phyloP scores from a whole-genome alignment of 1,139 yeast genomes.

The Candida sanyaensis region DNA sequence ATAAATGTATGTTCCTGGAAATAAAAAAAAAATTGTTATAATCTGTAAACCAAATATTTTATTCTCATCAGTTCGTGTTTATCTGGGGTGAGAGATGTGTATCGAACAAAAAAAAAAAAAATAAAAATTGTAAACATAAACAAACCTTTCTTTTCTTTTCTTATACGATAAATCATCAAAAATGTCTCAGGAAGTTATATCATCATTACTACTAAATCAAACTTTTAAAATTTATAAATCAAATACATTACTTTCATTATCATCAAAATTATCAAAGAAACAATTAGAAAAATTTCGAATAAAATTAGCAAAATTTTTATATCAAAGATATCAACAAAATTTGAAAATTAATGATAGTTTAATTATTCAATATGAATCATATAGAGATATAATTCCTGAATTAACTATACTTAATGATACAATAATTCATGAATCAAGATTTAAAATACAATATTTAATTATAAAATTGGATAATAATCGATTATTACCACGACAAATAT shows the following conservation, averaged over 20 bases:
- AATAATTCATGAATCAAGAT: background rate
- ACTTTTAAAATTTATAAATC: constrained; percentile 20
- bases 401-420: constrained; percentile 10
- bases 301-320: constrained; percentile 15
- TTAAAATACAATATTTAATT: constrained; percentile 12
- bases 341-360: constrained; percentile 9
- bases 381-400: constrained; percentile 11
- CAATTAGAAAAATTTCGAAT: constrained; percentile 15
- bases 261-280: constrained; percentile 7
- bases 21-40: background rate
- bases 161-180: background rate
- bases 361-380: constrained; percentile 14
- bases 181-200: constrained; percentile 9
- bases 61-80: too few species aligned
- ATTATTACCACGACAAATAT: constrained; percentile 13
- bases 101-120: background rate
- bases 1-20: background rate
- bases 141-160: background rate
- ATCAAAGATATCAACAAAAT: constrained; percentile 10
- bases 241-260: constrained; percentile 14
- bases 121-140: background rate
- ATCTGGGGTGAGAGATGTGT: too few species aligned
- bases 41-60: too few species aligned
- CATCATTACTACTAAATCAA: constrained; percentile 16
- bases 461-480: constrained; percentile 7